These are phyloP conservation scores for Spathaspora passalidarum DNA, from an alignment of 805 yeast species.

Conservation along the genomic window DNA sequence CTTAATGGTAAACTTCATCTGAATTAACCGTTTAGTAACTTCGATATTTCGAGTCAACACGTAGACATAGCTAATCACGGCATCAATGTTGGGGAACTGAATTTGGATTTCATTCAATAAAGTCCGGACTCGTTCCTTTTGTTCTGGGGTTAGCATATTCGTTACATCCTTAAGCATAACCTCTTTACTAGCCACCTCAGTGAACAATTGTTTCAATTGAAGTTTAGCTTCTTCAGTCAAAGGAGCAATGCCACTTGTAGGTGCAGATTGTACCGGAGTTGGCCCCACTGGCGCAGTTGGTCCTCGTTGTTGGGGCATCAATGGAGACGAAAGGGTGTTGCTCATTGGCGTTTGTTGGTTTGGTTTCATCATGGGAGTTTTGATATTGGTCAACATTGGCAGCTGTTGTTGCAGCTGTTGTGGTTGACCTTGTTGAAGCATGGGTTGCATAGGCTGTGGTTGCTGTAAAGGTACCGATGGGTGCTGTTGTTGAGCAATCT, in stretches of 20 bases:
- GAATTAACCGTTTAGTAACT: constrained; percentile 73
- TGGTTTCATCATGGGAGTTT: constrained; percentile 9
- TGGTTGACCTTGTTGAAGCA: constrained; percentile 18
- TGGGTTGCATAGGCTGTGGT: constrained; percentile 2
- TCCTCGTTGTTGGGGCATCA: constrained; percentile 5
- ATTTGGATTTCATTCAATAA: constrained; percentile 54
- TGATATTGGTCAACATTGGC: constrained; percentile 7
- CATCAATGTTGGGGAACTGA: constrained; percentile 66
- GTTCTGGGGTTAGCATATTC: constrained; percentile 54
- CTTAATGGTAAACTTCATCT: constrained; percentile 74
- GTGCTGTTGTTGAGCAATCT: constrained; percentile 5
- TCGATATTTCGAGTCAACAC: constrained; percentile 70
- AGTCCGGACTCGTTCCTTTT: constrained; percentile 58
- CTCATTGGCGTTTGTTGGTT: constrained; percentile 6
- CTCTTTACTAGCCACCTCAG: constrained; percentile 67
- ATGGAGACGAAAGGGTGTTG: constrained; percentile 7
- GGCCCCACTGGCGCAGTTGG: background rate
- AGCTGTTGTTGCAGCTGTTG: constrained; percentile 19
- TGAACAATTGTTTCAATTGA: constrained; percentile 58
- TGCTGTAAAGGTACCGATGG: constrained; percentile 5
- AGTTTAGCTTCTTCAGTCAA: constrained; percentile 60
- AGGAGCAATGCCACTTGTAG: constrained; percentile 21
- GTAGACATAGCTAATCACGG: constrained; percentile 74
- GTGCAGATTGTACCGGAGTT: constrained; percentile 3
- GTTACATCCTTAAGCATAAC: constrained; percentile 68